Conservation (phyloP, 2,329 filamentous ascomycete genomes). For the Talaromyces sp. region DNA sequence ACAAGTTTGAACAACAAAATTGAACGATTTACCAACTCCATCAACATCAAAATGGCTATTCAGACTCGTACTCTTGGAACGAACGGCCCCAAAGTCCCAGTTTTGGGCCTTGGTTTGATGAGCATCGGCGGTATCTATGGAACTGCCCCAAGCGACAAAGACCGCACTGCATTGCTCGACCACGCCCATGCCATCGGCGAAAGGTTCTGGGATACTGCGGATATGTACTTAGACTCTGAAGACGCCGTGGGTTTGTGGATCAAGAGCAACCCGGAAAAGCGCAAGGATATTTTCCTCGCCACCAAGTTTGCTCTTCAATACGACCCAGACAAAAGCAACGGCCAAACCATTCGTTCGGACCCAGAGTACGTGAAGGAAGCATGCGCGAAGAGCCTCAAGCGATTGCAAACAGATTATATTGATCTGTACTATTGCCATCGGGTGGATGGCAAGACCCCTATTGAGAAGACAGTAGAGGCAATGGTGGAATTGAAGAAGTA, state of each 20-base stretch:
- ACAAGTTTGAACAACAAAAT: neutral
- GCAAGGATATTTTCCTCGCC: constrained; percentile 11
- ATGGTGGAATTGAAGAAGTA: constrained; percentile 17
- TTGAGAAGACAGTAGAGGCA: constrained; percentile 33
- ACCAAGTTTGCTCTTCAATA: constrained; percentile 8
- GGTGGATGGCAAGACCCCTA: constrained; percentile 43
- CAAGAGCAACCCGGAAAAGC: constrained; percentile 1
- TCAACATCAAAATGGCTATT: neutral
- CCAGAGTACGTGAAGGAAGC: constrained; percentile 11
- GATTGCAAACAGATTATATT: constrained; percentile 5
- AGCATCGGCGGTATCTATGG: constrained; percentile 7
- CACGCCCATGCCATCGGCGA: constrained; percentile 9
- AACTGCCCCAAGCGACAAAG: constrained; percentile 9
- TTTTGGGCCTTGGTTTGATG: constrained; percentile 5
- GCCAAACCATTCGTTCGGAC: constrained; percentile 1
- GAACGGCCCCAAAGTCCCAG: constrained; percentile 1
- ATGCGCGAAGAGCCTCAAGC: constrained; percentile 3
- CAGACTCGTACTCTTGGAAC: neutral
- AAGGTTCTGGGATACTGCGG: constrained; percentile 10
- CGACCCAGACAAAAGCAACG: neutral
- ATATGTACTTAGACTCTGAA: constrained; percentile 6
- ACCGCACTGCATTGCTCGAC: constrained; percentile 5
- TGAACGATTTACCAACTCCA: neutral
- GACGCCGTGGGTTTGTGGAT: constrained; percentile 4
- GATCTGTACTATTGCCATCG: constrained; percentile 47